These are phyloP conservation scores for Wickerhamomyces tratensis DNA, from an alignment of 805 yeast genomes.

Conservation along the genomic window DNA sequence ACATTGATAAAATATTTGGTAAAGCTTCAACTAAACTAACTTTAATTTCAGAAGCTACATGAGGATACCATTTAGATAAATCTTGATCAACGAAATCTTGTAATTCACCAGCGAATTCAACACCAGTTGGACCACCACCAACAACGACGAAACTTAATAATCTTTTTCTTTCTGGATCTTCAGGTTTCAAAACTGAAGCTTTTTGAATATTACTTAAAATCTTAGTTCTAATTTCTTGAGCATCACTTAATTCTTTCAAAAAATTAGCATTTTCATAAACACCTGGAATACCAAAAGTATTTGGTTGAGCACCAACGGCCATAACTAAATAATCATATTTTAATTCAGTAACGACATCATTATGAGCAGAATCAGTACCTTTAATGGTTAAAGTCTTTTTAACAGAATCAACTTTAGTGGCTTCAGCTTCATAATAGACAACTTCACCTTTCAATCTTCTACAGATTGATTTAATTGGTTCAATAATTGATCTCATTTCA, in stretches of 20 bases:
- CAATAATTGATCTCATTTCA: constrained; percentile 84
- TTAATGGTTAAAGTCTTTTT: constrained; percentile 55
- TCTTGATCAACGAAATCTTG: constrained; percentile 93
- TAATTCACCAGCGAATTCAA: constrained; percentile 92
- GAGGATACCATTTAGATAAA: constrained; percentile 82
- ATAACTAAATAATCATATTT: constrained; percentile 77
- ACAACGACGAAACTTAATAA: constrained; percentile 84
- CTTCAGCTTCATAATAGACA: constrained; percentile 82
- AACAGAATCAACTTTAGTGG: constrained; percentile 69
- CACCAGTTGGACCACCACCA: constrained; percentile 99
- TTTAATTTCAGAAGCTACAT: constrained; percentile 68
- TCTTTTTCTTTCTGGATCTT: constrained; percentile 72
- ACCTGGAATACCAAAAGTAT: constrained; percentile 93
- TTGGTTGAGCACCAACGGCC: constrained; percentile 93
- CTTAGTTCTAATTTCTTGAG: constrained; percentile 72
- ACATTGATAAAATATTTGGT: constrained; percentile 77
- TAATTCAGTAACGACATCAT: constrained; percentile 33
- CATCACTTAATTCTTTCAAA: constrained; percentile 84
- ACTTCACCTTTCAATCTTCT: constrained; percentile 74
- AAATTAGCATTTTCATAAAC: constrained; percentile 81
- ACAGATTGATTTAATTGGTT: constrained; percentile 83
- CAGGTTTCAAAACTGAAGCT: constrained; percentile 68
- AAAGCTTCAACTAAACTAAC: constrained; percentile 85
- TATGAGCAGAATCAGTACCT: constrained; percentile 39
- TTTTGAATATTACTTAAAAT: constrained; percentile 85